Base-by-base conservation (phyloP, 495 filamentous ascomycete species). In the Filosporella fistucella region DNA sequence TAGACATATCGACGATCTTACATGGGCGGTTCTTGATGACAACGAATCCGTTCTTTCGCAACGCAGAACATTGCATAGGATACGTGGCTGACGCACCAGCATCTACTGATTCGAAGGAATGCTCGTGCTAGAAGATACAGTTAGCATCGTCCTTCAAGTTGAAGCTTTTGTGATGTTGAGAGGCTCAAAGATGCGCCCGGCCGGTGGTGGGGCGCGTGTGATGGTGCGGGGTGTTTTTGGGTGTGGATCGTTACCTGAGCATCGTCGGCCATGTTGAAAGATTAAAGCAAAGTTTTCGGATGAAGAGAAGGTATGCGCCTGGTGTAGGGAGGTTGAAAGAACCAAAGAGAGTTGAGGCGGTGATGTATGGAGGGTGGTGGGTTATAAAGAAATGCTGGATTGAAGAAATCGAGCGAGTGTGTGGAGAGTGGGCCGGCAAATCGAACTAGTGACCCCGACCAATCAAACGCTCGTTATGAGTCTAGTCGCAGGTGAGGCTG, bases 1-100 rank as follows among this genome's bases (percentile, higher is more conserved):
- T 99, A 53, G 87, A 91, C 93, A 99, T 99, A 64, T 96, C 93
- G 68, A 96, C 88, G 61, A 99, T 99, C 84, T 96, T 97, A 90
- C 93, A 99, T 54, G 93, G 93, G 61, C 93, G 91, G 24, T 43
- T 43, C 41, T 99, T 97, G 74, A 99, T 97, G 63, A 91, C 86
- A 74, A 99, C 93, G 62, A 83, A 81, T 59, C 93, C 93, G 83
- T 91, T 93, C 90, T 99, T 97, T 63, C 93, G 83, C 76, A 99
- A 81, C 58, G 93, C 91, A 72, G 93, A 99, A 74, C 93, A 99
- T 78, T 99, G 93, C 88, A 94, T 91, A 58, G 93, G 93, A 77
- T 66, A 96, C 64, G 93, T 98, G 67, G 74, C 63, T 48, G 94
- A 97, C 54, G 91, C 91, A 70, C 91, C 93, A 62, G 94, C 88